Conservation (phyloP, 371 early-diverging fungal species). For the Rhizopus sp. region DNA sequence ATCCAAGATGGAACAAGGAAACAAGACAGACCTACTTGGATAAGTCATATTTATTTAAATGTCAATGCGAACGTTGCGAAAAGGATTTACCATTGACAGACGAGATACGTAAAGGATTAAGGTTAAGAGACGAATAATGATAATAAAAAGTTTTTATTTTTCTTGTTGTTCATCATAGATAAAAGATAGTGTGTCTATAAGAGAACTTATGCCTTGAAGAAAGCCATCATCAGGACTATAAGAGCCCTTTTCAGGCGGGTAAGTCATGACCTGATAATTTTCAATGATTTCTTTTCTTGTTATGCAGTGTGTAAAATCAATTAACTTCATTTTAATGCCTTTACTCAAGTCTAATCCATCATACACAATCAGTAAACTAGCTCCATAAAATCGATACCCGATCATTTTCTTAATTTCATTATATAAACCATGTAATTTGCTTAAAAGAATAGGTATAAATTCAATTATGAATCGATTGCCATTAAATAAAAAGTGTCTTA, state of each 20-base stretch:
- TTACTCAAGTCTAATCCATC: slow-evolving; percentile 22
- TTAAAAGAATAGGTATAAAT: slow-evolving; percentile 75
- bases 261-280: slow-evolving; percentile 37
- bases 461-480: slow-evolving; percentile 61
- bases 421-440: slow-evolving; percentile 67
- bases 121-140: slow-evolving; percentile 42
- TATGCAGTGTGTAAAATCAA: slow-evolving; percentile 88
- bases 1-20: slow-evolving; percentile 67
- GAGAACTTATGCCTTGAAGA: slow-evolving; percentile 63
- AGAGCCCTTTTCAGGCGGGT: slow-evolving; percentile 59
- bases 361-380: slow-evolving; percentile 67
- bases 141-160: slow-evolving; percentile 8
- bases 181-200: slow-evolving; percentile 58
- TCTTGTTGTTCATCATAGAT: slow-evolving; percentile 36
- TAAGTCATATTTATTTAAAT: slow-evolving; percentile 61
- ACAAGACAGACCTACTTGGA: slow-evolving; percentile 58
- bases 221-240: slow-evolving; percentile 69
- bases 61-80: slow-evolving; percentile 63
- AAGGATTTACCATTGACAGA: slow-evolving; percentile 51
- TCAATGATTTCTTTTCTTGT: slow-evolving; percentile 24
- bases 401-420: slow-evolving; percentile 66
- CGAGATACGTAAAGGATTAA: slow-evolving; percentile 45
- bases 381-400: slow-evolving; percentile 88
- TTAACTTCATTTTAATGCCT: slow-evolving; percentile 71
- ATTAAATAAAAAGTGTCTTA: slow-evolving; percentile 78